Conservation (phyloP, 441 rosid genomes). For the Metrosideros polymorpha region DNA sequence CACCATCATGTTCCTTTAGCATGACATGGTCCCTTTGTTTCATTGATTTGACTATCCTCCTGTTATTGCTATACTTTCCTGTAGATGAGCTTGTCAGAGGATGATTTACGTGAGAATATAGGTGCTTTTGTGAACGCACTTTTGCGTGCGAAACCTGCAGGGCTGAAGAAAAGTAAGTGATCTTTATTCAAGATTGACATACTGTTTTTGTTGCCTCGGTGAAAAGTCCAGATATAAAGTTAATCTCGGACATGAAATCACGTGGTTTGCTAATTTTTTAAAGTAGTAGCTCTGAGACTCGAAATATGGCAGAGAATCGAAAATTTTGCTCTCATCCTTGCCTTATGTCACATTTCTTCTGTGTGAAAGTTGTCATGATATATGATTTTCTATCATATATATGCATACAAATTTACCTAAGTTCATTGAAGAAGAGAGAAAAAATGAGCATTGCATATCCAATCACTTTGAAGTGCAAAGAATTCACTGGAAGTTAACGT, state of each 20-base stretch:
- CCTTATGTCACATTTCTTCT: not conserved
- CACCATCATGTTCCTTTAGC: not conserved
- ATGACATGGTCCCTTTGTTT: not conserved
- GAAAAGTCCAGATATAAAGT: not conserved
- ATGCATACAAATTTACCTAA: not conserved
- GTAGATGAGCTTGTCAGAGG: constrained; percentile 69
- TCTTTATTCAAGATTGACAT: not conserved
- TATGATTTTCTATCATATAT: not conserved
- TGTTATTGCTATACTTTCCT: constrained; percentile 3
- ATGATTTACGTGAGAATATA: constrained; percentile 61
- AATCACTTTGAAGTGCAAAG: not conserved
- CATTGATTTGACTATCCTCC: not conserved
- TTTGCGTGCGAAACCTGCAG: constrained; percentile 85
- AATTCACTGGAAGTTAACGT: not conserved
- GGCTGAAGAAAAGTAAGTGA: constrained; percentile 82
- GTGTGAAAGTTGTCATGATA: not conserved
- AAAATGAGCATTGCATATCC: not conserved
- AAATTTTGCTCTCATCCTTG: not conserved
- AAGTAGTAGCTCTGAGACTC: not conserved
- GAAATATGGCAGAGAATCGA: not conserved
- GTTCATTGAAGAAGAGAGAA: not conserved
- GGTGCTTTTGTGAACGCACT: constrained; percentile 96
- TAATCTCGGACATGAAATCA: not conserved
- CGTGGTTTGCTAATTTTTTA: not conserved
- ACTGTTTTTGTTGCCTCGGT: not conserved